phyloP scores from a whole-genome alignment of 2,329 filamentous ascomycete species.

The Clonostachys rosea region DNA sequence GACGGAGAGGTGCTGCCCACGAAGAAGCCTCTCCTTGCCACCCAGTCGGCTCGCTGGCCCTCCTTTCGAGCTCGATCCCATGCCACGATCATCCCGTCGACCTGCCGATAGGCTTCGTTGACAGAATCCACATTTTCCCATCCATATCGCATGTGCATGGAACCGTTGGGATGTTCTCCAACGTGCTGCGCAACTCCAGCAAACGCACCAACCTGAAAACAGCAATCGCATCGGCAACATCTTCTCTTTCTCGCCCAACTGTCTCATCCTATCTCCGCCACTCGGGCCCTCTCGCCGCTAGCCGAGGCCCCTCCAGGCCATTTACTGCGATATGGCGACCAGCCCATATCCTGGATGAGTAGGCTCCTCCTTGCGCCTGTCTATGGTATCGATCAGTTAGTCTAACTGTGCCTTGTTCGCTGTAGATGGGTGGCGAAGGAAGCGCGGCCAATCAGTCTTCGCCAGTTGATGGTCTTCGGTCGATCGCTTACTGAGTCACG shows the following conservation, averaged over 20 bases:
- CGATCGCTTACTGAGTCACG: constrained; percentile 86
- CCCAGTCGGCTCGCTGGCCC: not conserved
- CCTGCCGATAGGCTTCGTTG: not conserved
- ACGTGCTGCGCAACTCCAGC: constrained; percentile 39
- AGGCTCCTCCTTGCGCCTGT: constrained; percentile 16
- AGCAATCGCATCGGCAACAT: not conserved
- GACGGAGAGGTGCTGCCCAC: too few relatives aligned
- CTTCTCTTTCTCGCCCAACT: too few relatives aligned
- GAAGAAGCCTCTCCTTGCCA: too few relatives aligned
- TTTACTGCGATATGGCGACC: constrained; percentile 49
- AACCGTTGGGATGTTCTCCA: constrained; percentile 34
- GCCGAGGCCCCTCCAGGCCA: constrained; percentile 1
- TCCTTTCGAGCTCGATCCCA: not conserved
- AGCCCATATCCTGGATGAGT: constrained; percentile 62
- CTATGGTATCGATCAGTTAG: not conserved
- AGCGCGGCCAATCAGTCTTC: constrained; percentile 89
- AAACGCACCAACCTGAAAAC: constrained; percentile 26
- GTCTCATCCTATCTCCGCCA: too few relatives aligned
- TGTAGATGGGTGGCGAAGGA: constrained; percentile 87
- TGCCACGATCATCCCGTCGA: not conserved
- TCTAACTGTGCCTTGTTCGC: constrained; percentile 2
- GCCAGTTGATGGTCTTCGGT: constrained; percentile 96
- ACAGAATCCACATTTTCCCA: too few relatives aligned
- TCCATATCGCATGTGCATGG: constrained; percentile 18
- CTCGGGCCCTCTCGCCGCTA: too few relatives aligned